These are phyloP conservation scores for Talaromyces sp. DNA, from an alignment of 2,329 filamentous ascomycete genomes.

Conservation along the genomic window DNA sequence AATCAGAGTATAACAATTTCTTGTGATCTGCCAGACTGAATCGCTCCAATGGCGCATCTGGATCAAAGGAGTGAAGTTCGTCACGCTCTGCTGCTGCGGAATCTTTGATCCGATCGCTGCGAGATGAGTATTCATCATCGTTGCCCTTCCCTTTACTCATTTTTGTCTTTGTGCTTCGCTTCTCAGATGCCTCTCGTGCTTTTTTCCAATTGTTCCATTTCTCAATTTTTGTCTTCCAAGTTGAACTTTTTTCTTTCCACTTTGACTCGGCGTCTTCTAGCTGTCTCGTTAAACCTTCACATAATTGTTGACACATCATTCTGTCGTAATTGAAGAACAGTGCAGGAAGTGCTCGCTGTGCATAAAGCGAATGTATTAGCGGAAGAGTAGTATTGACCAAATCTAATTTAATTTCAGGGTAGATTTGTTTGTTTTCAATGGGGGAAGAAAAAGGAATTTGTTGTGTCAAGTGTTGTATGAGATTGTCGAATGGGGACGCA, in stretches of 20 bases:
- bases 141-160: constrained; percentile 47
- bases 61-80: constrained; percentile 67
- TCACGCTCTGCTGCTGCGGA: constrained; percentile 58
- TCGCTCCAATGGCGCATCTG: constrained; percentile 57
- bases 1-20: constrained; percentile 60
- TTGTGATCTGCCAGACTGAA: constrained; percentile 63
- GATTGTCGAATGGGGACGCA: constrained; percentile 55
- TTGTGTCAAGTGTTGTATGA: constrained; percentile 52
- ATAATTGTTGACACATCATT: constrained; percentile 63
- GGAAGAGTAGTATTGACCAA: constrained; percentile 53
- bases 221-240: constrained; percentile 64
- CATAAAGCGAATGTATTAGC: constrained; percentile 51
- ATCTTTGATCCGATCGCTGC: constrained; percentile 60
- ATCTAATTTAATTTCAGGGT: no score
- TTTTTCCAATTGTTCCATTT: constrained; percentile 54
- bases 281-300: constrained; percentile 53
- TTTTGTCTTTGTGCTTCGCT: constrained; percentile 51
- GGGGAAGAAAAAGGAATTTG: not conserved
- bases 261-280: constrained; percentile 57
- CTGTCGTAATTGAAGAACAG: constrained; percentile 80
- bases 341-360: constrained; percentile 68
- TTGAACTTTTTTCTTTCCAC: constrained; percentile 46
- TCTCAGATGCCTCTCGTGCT: constrained; percentile 29
- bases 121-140: constrained; percentile 44
- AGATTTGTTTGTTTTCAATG: not conserved